Percentiles rank a stretch among this genome's conserved stretches.
These are phyloP conservation scores for Cerrena zonata DNA, from an alignment of 1,284 basidiomycete genomes.

Conservation along the genomic window DNA sequence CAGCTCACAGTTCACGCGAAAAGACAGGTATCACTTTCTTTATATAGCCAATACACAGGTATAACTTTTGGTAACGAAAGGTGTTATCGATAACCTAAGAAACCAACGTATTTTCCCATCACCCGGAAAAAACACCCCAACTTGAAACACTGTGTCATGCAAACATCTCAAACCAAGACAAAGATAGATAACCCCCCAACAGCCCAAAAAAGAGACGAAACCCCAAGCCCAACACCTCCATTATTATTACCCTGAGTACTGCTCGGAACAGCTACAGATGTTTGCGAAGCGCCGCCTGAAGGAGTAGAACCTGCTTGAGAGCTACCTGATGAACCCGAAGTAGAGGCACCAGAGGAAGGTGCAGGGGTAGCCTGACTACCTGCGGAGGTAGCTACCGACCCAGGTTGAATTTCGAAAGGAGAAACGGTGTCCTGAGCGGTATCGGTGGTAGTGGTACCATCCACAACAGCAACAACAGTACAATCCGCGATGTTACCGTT, in stretches of 20 bases:
- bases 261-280: conserved; percentile 1
- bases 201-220: not conserved
- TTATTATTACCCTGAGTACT: conserved; percentile 2
- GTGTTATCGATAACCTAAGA: too few species aligned
- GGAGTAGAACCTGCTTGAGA: not conserved
- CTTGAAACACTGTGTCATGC: not conserved
- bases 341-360: conserved; percentile 2
- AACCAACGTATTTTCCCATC: too few species aligned
- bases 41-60: too few species aligned
- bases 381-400: conserved; percentile 4
- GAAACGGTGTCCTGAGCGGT: conserved; percentile 17
- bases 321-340: not conserved
- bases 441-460: conserved; percentile 7
- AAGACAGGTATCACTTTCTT: too few species aligned
- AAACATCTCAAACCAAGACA: not conserved
- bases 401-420: conserved; percentile 22
- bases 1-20: too few species aligned
- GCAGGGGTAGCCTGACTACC: not conserved
- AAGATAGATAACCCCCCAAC: not conserved
- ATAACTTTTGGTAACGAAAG: too few species aligned
- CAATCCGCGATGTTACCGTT: conserved; percentile 20
- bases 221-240: not conserved
- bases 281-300: not conserved
- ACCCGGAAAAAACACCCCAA: not conserved
- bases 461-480: conserved; percentile 15